Percentiles rank a stretch among this genome's conserved stretches.
Conservation (phyloP, 768 basidiomycete genomes). For the Lactarius sanguifluus region DNA sequence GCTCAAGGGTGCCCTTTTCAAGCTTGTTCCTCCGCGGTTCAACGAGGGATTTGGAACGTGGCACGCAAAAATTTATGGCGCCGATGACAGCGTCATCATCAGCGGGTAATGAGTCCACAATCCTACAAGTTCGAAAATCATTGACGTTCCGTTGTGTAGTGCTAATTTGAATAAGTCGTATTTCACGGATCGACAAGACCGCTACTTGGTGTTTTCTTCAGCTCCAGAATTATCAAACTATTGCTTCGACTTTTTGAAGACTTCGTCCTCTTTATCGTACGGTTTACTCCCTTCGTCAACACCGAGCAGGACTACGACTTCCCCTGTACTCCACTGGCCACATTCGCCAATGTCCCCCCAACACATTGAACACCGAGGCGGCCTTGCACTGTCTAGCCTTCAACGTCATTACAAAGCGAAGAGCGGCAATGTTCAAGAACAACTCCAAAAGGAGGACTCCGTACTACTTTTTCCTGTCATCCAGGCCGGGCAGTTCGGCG, state of each 20-base stretch:
- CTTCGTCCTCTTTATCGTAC: slow-evolving; percentile 74
- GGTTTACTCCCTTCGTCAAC: slow-evolving; percentile 40
- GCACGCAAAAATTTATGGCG: slow-evolving; percentile 96
- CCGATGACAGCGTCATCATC: slow-evolving; percentile 89
- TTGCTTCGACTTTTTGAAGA: slow-evolving; percentile 73
- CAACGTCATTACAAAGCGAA: slow-evolving; percentile 45
- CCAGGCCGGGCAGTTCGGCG: slow-evolving; percentile 84
- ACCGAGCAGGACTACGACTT: slow-evolving; percentile 38
- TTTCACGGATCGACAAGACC: slow-evolving; percentile 93
- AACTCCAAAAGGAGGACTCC: slow-evolving; percentile 31
- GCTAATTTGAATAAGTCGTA: slow-evolving; percentile 94
- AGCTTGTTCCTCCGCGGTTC: slow-evolving; percentile 83
- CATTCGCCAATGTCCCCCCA: slow-evolving; percentile 66
- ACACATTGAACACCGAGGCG: slow-evolving; percentile 60
- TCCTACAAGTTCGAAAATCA: neutral
- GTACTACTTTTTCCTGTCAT: slow-evolving; percentile 78
- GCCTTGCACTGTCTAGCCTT: slow-evolving; percentile 54
- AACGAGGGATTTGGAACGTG: slow-evolving; percentile 99
- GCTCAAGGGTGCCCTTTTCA: slow-evolving; percentile 69
- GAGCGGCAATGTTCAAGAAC: slow-evolving; percentile 17
- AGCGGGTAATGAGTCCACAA: slow-evolving; percentile 68
- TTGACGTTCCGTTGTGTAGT: slow-evolving; percentile 43
- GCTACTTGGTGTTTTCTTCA: slow-evolving; percentile 73
- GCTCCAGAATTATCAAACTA: slow-evolving; percentile 74
- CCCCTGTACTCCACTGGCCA: slow-evolving; percentile 60